These are phyloP conservation scores for Escallonia rubra DNA, from an alignment of 129 eudicot genomes.

Conservation along the genomic window DNA sequence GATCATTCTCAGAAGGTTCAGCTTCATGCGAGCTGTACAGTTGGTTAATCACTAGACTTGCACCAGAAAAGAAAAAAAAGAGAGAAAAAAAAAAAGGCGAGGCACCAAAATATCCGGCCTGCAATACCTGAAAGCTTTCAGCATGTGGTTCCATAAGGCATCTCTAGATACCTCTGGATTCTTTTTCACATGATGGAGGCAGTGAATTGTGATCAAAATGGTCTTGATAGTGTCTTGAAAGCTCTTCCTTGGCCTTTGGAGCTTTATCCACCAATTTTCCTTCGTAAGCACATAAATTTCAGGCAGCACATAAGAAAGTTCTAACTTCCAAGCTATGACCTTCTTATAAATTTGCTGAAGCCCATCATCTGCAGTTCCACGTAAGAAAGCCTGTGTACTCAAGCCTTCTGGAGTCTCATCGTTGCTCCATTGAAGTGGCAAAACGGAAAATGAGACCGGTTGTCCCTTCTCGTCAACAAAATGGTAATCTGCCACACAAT, in stretches of 20 bases:
- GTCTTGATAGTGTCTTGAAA: constrained; percentile 42
- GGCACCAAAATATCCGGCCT: neutral
- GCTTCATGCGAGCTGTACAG: constrained; percentile 30
- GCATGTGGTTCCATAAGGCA: constrained; percentile 55
- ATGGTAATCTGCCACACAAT: constrained; percentile 39
- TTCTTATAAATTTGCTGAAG: constrained; percentile 40
- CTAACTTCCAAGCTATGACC: constrained; percentile 76
- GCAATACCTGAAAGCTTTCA: constrained; percentile 53
- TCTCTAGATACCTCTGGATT: constrained; percentile 47
- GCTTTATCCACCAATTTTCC: constrained; percentile 69
- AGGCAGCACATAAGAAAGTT: constrained; percentile 30
- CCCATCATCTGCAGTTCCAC: constrained; percentile 64
- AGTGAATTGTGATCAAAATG: constrained; percentile 47
- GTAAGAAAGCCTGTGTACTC: constrained; percentile 26
- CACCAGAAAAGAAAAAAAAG: neutral
- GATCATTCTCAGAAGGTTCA: constrained; percentile 43
- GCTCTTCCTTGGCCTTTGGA: constrained; percentile 65
- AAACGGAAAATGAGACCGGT: constrained; percentile 51
- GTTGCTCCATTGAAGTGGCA: constrained; percentile 44
- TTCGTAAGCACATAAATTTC: constrained; percentile 55
- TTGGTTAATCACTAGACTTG: neutral
- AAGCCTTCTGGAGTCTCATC: constrained; percentile 10
- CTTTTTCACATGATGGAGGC: constrained; percentile 35
- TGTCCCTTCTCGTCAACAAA: constrained; percentile 39
- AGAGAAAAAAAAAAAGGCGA: neutral